A percentile compares a stretch with the other conserved stretches of the same genome.
Conservation (phyloP, 2,329 filamentous ascomycete genomes). For the Hymenoscyphus salicellus region DNA sequence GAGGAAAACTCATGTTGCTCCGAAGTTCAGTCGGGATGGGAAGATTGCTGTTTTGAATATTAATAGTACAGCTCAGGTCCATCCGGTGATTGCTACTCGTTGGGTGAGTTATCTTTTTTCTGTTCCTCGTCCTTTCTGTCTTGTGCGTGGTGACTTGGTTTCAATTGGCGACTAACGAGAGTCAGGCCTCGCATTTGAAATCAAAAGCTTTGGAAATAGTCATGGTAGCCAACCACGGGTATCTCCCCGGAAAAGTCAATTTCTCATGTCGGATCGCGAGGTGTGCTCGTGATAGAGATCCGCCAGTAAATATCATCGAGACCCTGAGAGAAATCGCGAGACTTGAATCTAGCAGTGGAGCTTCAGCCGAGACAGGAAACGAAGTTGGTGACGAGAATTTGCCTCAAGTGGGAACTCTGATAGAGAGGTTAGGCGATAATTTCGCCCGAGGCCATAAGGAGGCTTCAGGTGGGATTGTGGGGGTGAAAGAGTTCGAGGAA, state of each 20-base stretch:
- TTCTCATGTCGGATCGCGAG: conserved; percentile 64
- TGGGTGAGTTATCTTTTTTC: conserved; percentile 42
- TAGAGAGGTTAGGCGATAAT: conserved; percentile 54
- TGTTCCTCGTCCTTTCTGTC: too few species aligned
- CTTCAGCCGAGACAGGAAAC: conserved; percentile 5
- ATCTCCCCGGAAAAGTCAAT: conserved; percentile 60
- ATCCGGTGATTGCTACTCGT: conserved; percentile 64
- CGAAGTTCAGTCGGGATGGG: conserved; percentile 61
- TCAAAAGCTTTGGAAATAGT: conserved; percentile 60
- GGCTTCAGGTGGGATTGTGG: conserved; percentile 63
- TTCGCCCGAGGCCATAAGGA: conserved; percentile 67
- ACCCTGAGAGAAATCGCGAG: conserved; percentile 52
- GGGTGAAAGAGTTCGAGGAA: conserved; percentile 61
- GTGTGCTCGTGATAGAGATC: conserved; percentile 51
- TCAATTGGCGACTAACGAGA: background rate
- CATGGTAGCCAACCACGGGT: conserved; percentile 65
- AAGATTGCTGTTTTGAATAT: conserved; percentile 63
- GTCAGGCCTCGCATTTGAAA: conserved; percentile 51
- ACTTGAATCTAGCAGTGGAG: conserved; percentile 38
- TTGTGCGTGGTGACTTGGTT: background rate
- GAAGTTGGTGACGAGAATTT: too few species aligned
- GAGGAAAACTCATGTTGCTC: conserved; percentile 58
- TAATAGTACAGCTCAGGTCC: conserved; percentile 57
- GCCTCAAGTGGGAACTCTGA: background rate
- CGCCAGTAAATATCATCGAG: conserved; percentile 62